phyloP scores from a whole-genome alignment of 768 basidiomycete genomes.

The Boletellus ananas region DNA sequence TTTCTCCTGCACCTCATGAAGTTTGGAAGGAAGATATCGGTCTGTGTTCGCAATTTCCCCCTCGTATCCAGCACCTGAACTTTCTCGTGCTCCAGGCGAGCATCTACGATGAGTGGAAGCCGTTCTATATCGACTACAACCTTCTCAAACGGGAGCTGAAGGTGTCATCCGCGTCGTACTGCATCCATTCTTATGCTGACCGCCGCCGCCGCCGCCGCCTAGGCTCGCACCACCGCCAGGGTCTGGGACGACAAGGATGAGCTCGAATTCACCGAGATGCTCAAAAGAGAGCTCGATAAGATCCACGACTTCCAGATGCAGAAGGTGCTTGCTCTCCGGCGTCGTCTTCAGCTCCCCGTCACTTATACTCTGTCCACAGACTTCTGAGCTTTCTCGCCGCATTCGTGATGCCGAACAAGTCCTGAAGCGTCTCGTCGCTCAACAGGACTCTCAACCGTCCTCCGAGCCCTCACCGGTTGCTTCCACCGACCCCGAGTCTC shows the following conservation, averaged over 20 bases:
- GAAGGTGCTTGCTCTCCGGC: constrained; percentile 53
- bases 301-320: constrained; percentile 89
- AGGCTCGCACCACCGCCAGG: constrained; percentile 50
- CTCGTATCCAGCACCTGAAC: background rate
- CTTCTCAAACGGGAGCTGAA: constrained; percentile 88
- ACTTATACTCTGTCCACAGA: constrained; percentile 41
- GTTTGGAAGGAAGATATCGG: constrained; percentile 76
- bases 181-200: background rate
- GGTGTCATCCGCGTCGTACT: constrained; percentile 34
- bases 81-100: constrained; percentile 49
- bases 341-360: background rate
- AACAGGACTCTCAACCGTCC: constrained; percentile 36
- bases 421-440: constrained; percentile 71
- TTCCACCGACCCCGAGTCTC: constrained; percentile 53
- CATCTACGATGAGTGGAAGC: constrained; percentile 87
- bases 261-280: constrained; percentile 69
- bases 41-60: constrained; percentile 26
- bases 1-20: constrained; percentile 48
- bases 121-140: constrained; percentile 89
- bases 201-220: background rate
- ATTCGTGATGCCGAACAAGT: constrained; percentile 81
- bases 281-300: constrained; percentile 88
- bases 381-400: constrained; percentile 73
- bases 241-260: constrained; percentile 80
- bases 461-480: constrained; percentile 23